Conservation (phyloP, 2,329 filamentous ascomycete genomes). For the Aureobasidium subglaciale region DNA sequence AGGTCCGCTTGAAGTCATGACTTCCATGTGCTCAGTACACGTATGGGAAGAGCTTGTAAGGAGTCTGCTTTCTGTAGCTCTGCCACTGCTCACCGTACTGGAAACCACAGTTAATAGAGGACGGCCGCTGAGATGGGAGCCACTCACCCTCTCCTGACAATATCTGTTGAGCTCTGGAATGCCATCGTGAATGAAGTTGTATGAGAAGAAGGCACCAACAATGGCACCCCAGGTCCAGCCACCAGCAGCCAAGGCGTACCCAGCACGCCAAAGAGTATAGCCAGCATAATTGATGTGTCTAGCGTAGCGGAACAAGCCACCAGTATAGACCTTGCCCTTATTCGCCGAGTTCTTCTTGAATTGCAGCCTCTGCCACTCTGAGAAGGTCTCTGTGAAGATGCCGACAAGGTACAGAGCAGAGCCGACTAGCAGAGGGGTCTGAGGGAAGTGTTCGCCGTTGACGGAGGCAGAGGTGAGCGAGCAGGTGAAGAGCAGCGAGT, state of each 20-base stretch:
- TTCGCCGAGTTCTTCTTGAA: slow-evolving; percentile 48
- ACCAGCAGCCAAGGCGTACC: slow-evolving; percentile 42
- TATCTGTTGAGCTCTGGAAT: slow-evolving; percentile 46
- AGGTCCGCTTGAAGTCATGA: background rate
- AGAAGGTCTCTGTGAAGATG: slow-evolving; percentile 46
- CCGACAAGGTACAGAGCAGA: slow-evolving; percentile 44
- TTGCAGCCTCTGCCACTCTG: slow-evolving; percentile 50
- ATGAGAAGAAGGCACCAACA: slow-evolving; percentile 36
- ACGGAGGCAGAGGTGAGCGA: slow-evolving; percentile 41
- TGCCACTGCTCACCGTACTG: slow-evolving; percentile 35
- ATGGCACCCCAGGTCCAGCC: slow-evolving; percentile 40
- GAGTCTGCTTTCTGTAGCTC: slow-evolving; percentile 32
- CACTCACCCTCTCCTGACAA: slow-evolving; percentile 35
- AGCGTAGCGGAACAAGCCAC: slow-evolving; percentile 43
- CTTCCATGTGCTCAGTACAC: slow-evolving; percentile 22
- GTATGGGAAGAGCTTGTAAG: slow-evolving; percentile 34
- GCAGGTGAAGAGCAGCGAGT: slow-evolving; percentile 48
- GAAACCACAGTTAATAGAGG: slow-evolving; percentile 4
- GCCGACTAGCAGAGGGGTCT: slow-evolving; percentile 42
- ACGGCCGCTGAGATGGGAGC: background rate
- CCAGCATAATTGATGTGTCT: slow-evolving; percentile 51
- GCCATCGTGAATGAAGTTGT: slow-evolving; percentile 38
- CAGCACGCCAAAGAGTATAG: slow-evolving; percentile 45
- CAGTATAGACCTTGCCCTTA: slow-evolving; percentile 45
- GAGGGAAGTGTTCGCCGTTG: slow-evolving; percentile 35